phyloP scores from a whole-genome alignment of 331 rosid species.

The Acacia concinna region DNA sequence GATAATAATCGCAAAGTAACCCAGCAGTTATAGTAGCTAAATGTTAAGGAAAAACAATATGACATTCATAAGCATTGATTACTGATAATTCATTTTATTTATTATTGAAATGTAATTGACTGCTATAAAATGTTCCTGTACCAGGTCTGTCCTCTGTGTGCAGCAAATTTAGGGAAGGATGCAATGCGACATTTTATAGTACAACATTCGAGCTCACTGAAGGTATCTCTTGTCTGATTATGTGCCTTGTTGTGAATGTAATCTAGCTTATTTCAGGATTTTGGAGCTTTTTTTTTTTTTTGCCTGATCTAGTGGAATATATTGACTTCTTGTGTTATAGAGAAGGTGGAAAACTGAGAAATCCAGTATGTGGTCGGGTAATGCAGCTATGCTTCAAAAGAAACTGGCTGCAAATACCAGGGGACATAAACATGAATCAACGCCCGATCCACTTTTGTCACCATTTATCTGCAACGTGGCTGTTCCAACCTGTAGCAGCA shows the following conservation, averaged over 20 bases:
- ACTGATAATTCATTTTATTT: neutral
- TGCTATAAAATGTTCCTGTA: slow-evolving; percentile 20
- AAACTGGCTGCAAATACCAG: slow-evolving; percentile 45
- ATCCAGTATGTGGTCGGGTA: slow-evolving; percentile 55
- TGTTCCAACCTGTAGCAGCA: slow-evolving; percentile 33
- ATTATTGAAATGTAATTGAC: slow-evolving; percentile 30
- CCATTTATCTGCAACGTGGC: slow-evolving; percentile 66
- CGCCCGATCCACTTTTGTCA: slow-evolving; percentile 78
- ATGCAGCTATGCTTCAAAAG: slow-evolving; percentile 59
- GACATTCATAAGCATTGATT: neutral
- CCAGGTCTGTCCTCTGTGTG: slow-evolving; percentile 96
- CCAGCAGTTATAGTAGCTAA: neutral
- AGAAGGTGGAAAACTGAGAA: slow-evolving; percentile 66
- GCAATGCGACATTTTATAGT: slow-evolving; percentile 58
- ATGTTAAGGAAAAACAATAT: slow-evolving; percentile 7
- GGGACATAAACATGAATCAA: slow-evolving; percentile 53
- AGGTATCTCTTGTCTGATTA: slow-evolving; percentile 47
- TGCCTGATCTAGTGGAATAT: slow-evolving; percentile 24
- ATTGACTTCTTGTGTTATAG: slow-evolving; percentile 47
- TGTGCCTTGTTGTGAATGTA: slow-evolving; percentile 3
- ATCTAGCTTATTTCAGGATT: slow-evolving; percentile 1
- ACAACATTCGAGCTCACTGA: slow-evolving; percentile 67
- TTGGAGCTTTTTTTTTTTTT: slow-evolving; percentile 24
- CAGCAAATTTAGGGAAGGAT: slow-evolving; percentile 78
- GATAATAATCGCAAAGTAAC: slow-evolving; percentile 24